Evolutionary conservation across 2,329 filamentous ascomycete species (phyloP).

Genomic region (Albifimbria verrucaria): DNA sequence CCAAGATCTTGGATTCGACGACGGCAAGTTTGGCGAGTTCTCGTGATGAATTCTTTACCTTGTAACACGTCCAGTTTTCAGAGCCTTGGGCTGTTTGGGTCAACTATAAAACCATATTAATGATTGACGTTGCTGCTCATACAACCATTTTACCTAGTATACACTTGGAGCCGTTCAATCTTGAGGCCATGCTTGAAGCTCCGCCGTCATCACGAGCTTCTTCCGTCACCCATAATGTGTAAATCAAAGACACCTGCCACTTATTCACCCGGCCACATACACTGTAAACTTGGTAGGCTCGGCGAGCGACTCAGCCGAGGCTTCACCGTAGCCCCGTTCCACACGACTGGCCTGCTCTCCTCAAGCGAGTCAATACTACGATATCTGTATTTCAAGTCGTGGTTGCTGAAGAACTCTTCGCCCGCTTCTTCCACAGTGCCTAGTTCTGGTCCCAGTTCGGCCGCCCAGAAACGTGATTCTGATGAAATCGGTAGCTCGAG

Average conservation of each 20-base stretch:
- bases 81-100: neutral
- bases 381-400: conserved; percentile 4
- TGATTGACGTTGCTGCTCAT: neutral
- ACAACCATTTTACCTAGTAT: neutral
- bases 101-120: neutral
- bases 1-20: conserved; percentile 75
- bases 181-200: no score
- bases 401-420: conserved; percentile 11
- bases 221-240: no score
- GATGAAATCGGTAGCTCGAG: conserved; percentile 2
- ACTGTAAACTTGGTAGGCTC: conserved; percentile 7
- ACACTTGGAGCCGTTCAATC: neutral
- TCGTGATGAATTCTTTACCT: conserved; percentile 31
- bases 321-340: neutral
- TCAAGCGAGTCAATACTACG: neutral
- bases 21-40: conserved; percentile 87
- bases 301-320: neutral
- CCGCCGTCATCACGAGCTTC: no score
- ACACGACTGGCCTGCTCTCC: conserved; percentile 5
- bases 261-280: conserved; percentile 3
- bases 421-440: conserved; percentile 22
- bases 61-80: neutral
- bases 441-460: conserved; percentile 3
- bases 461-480: conserved; percentile 7
- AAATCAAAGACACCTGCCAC: no score